Evolutionary conservation across 805 yeast species (phyloP).

Genomic region (Sporopachydermia lactativora): DNA sequence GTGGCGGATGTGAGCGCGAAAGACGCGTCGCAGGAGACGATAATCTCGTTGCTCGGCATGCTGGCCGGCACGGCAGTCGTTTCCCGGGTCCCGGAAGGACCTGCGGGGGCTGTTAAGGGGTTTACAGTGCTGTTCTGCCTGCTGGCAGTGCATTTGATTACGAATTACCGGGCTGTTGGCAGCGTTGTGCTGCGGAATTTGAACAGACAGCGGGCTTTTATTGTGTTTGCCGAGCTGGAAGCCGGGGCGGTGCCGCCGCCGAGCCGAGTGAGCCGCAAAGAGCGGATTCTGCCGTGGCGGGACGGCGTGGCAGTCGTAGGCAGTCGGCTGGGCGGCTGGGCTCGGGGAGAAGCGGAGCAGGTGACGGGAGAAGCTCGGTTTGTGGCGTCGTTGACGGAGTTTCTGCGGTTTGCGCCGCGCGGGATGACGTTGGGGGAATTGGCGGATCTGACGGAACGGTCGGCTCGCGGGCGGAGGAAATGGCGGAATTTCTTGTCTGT

Average conservation of each 20-base stretch:
- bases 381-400: background rate
- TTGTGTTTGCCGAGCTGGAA: conserved; percentile 12
- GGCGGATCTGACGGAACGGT: background rate
- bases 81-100: conserved; percentile 13
- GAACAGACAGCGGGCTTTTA: conserved; percentile 20
- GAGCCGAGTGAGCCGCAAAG: background rate
- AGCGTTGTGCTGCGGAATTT: conserved; percentile 17
- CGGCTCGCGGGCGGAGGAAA: too few species aligned
- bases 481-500: background rate
- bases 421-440: background rate
- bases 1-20: conserved; percentile 23
- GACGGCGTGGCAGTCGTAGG: background rate
- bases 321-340: background rate
- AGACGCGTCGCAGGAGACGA: conserved; percentile 24
- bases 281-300: background rate
- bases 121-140: conserved; percentile 7
- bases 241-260: background rate
- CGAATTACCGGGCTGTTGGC: conserved; percentile 21
- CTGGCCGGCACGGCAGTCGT: conserved; percentile 20
- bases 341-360: background rate
- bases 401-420: background rate
- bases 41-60: conserved; percentile 21
- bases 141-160: conserved; percentile 17
- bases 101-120: conserved; percentile 11
- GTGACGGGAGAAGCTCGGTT: background rate